Conservation (phyloP, 2,329 filamentous ascomycete species). For the Aspergillus quadricinctus region DNA sequence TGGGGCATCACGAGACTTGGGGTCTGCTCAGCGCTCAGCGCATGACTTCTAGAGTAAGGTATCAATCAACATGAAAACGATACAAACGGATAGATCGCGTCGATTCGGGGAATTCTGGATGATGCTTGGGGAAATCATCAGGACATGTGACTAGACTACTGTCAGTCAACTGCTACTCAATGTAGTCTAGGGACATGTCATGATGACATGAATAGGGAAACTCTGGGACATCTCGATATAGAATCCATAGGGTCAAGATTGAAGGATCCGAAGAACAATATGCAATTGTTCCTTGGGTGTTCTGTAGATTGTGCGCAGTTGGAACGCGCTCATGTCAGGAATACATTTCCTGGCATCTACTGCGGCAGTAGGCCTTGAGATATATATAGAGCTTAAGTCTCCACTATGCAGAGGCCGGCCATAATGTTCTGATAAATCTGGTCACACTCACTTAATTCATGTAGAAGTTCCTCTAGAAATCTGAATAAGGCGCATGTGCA, state of each 20-base stretch:
- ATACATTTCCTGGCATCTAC: background rate
- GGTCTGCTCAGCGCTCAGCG: background rate
- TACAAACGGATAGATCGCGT: background rate
- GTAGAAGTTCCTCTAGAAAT: background rate
- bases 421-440: background rate
- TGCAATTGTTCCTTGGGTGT: background rate
- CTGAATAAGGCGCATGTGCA: background rate
- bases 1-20: slow-evolving; percentile 6
- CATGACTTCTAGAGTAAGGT: background rate
- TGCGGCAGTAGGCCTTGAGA: no score
- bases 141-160: background rate
- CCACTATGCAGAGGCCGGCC: background rate
- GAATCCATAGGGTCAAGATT: background rate
- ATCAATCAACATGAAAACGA: background rate
- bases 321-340: background rate
- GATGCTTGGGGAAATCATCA: background rate
- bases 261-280: no score
- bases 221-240: background rate
- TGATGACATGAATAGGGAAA: background rate
- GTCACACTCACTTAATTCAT: background rate
- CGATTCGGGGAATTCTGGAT: background rate
- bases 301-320: background rate
- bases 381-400: no score
- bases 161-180: background rate
- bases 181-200: background rate